Conservation (phyloP, 1,284 basidiomycete species). For the Ceratobasidium sp. region DNA sequence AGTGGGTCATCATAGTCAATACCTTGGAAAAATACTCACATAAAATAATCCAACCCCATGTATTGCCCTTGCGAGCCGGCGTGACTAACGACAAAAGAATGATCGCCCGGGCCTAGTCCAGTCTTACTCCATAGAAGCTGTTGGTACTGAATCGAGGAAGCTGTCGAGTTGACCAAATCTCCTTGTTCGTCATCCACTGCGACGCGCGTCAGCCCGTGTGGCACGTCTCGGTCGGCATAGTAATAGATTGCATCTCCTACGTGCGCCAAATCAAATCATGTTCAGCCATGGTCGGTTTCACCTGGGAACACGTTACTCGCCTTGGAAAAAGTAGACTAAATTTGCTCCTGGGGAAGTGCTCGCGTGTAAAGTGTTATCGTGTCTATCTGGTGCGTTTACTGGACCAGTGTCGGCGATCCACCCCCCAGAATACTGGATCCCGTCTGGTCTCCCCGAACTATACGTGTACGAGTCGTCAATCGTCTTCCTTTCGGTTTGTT, state of each 20-base stretch:
- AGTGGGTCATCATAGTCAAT: too few relatives aligned
- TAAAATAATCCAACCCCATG: slow-evolving; percentile 11
- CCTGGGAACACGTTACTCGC: neutral
- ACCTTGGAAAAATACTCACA: neutral
- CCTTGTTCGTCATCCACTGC: neutral
- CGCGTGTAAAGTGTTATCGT: slow-evolving; percentile 6
- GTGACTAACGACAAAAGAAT: slow-evolving; percentile 2
- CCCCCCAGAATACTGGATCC: slow-evolving; percentile 13
- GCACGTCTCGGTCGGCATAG: slow-evolving; percentile 1
- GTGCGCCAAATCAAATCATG: neutral
- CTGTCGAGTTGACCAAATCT: neutral
- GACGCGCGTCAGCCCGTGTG: neutral
- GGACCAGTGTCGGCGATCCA: neutral
- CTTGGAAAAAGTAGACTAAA: slow-evolving; percentile 28
- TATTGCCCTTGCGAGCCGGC: neutral
- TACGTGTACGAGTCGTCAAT: slow-evolving; percentile 18
- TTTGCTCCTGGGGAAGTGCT: neutral
- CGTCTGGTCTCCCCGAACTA: neutral
- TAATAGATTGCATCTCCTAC: slow-evolving; percentile 4
- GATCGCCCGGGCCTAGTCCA: neutral
- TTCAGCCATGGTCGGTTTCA: neutral
- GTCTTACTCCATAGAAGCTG: slow-evolving; percentile 4
- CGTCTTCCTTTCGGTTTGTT: neutral
- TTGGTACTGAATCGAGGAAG: neutral
- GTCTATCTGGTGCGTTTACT: neutral